Evolutionary conservation across 495 filamentous ascomycete genomes (phyloP).

Genomic region (Podospora tetraspora): DNA sequence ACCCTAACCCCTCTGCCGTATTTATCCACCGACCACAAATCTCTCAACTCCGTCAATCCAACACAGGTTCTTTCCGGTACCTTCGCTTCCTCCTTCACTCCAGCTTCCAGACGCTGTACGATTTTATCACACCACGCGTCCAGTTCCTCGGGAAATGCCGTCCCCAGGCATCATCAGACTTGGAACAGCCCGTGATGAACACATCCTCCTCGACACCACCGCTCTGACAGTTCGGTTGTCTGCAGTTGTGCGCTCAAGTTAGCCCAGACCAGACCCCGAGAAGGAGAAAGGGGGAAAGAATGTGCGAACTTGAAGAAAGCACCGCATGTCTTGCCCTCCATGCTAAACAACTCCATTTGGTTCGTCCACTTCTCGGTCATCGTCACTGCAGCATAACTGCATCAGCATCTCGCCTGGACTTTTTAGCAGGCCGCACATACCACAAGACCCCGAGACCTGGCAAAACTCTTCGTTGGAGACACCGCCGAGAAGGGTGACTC

Average conservation of each 20-base stretch:
- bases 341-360: background rate
- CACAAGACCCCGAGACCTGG: background rate
- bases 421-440: background rate
- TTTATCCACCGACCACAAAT: background rate
- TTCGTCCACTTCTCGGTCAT: background rate
- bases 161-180: background rate
- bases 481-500: background rate
- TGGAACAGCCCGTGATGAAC: background rate
- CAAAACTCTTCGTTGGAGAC: constrained; percentile 3
- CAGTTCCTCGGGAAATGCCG: constrained; percentile 4
- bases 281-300: background rate
- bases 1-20: background rate
- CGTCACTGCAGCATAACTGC: background rate
- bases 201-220: background rate
- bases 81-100: background rate
- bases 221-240: background rate
- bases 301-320: constrained; percentile 5
- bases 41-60: background rate
- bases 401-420: too few relatives aligned
- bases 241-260: background rate
- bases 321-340: constrained; percentile 4
- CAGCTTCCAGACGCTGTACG: background rate
- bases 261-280: background rate
- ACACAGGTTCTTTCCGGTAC: background rate
- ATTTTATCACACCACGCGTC: constrained; percentile 2